Percentiles rank a stretch among this genome's conserved stretches.
phyloP scores from a whole-genome alignment of 495 filamentous ascomycete species.

The Aspergillus ostianus region DNA sequence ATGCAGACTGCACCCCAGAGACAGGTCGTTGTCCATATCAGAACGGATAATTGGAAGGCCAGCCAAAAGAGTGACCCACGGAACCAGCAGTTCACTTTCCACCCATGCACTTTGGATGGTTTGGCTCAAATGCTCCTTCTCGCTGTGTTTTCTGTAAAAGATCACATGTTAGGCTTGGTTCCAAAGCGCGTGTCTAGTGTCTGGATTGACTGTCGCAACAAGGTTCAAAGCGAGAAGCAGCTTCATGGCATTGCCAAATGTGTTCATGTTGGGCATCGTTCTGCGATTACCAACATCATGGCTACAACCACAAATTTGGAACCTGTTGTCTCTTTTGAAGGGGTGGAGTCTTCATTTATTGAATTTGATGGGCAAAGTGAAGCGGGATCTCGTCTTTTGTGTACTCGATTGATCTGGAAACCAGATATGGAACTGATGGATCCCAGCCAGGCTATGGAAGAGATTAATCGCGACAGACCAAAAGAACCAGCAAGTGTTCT shows the following conservation, averaged over 20 bases:
- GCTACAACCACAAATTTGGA: background rate
- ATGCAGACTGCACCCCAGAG: too few species aligned
- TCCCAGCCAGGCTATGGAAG: background rate
- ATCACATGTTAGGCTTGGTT: background rate
- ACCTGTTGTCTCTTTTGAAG: background rate
- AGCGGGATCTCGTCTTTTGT: background rate
- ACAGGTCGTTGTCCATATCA: too few species aligned
- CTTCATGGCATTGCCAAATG: background rate
- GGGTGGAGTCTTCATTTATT: constrained; percentile 1
- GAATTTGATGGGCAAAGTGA: background rate
- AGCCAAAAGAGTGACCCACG: too few species aligned
- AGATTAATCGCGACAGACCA: constrained; percentile 1
- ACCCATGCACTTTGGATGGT: too few species aligned
- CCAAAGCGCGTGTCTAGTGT: background rate
- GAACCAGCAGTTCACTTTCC: too few species aligned
- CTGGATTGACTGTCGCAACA: constrained; percentile 4
- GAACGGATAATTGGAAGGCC: too few species aligned
- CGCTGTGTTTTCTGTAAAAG: too few species aligned
- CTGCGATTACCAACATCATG: background rate
- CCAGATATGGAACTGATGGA: background rate
- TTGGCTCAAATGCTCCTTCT: too few species aligned
- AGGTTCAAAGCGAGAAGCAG: background rate
- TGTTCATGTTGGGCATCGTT: background rate
- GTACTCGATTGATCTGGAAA: background rate
- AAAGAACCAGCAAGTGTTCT: background rate